Evolutionary conservation across 192 early-diverging fungal genomes (phyloP).

Genomic region (Fimicolochytrium jonesii): DNA sequence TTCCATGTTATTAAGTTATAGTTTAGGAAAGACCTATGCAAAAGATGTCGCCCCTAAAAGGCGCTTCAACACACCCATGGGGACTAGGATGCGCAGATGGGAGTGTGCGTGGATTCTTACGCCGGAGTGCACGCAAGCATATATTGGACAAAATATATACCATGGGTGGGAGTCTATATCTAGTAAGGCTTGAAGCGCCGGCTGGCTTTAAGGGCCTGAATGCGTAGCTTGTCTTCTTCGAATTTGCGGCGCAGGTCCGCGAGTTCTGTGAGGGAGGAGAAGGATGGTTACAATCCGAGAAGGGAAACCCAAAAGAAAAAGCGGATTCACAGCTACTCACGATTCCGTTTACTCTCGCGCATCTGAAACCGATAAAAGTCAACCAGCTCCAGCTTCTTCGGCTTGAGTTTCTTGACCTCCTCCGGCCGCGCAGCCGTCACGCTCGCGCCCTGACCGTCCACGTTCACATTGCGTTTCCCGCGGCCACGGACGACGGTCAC

Average conservation of each 20-base stretch:
- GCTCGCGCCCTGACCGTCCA: conserved; percentile 63
- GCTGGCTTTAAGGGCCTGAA: conserved; percentile 71
- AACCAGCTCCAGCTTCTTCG: conserved; percentile 75
- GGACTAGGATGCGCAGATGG: too few species aligned
- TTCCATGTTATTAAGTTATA: too few species aligned
- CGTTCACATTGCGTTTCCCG: conserved; percentile 61
- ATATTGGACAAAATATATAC: neutral
- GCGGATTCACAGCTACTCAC: conserved; percentile 40
- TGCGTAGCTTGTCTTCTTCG: conserved; percentile 85
- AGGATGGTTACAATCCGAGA: neutral
- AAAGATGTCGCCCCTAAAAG: too few species aligned
- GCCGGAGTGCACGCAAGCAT: too few species aligned
- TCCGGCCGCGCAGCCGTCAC: conserved; percentile 53
- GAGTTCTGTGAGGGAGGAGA: conserved; percentile 59
- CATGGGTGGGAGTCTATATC: neutral
- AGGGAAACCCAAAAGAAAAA: neutral
- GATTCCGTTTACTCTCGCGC: conserved; percentile 83
- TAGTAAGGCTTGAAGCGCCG: conserved; percentile 87
- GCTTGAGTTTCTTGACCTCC: conserved; percentile 52
- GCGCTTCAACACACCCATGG: too few species aligned
- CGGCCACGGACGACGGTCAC: conserved; percentile 69
- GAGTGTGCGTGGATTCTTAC: too few species aligned
- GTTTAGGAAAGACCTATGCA: too few species aligned
- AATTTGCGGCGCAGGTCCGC: conserved; percentile 85
- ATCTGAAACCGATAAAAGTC: conserved; percentile 98